Percentiles rank a stretch among this genome's conserved stretches.
Conservation (phyloP, 352 stramenopile species). For the Blastocystis sp. region DNA sequence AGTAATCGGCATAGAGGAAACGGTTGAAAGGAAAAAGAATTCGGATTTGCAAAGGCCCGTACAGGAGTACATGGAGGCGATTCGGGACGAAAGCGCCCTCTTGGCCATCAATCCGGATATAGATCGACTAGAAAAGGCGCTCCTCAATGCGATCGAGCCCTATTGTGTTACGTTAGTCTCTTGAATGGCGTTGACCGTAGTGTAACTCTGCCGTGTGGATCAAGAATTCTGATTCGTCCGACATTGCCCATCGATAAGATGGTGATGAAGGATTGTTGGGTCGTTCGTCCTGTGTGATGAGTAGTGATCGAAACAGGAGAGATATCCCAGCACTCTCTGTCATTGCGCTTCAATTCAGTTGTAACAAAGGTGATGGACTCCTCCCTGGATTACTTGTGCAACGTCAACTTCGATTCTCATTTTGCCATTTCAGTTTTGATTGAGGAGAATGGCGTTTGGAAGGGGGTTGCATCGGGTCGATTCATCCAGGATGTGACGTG, state of each 20-base stretch:
- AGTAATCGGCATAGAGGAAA: background rate
- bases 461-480: conserved; percentile 52
- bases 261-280: conserved; percentile 44
- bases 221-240: conserved; percentile 49
- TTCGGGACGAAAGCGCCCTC: background rate
- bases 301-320: conserved; percentile 51
- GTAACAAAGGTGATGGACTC: conserved; percentile 44
- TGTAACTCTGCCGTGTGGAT: conserved; percentile 37
- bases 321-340: conserved; percentile 58
- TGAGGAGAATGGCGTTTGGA: conserved; percentile 33
- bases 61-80: conserved; percentile 8
- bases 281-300: background rate
- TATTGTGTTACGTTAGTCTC: conserved; percentile 32
- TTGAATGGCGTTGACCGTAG: background rate
- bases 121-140: conserved; percentile 17
- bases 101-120: background rate
- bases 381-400: conserved; percentile 60
- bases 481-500: conserved; percentile 44
- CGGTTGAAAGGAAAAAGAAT: conserved; percentile 31
- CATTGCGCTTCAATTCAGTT: conserved; percentile 46
- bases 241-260: conserved; percentile 43
- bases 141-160: conserved; percentile 9
- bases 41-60: conserved; percentile 14
- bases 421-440: conserved; percentile 64
- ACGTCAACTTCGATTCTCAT: conserved; percentile 57